These are phyloP conservation scores for Tylopilus felleus DNA, from an alignment of 768 basidiomycete genomes.

Conservation along the genomic window DNA sequence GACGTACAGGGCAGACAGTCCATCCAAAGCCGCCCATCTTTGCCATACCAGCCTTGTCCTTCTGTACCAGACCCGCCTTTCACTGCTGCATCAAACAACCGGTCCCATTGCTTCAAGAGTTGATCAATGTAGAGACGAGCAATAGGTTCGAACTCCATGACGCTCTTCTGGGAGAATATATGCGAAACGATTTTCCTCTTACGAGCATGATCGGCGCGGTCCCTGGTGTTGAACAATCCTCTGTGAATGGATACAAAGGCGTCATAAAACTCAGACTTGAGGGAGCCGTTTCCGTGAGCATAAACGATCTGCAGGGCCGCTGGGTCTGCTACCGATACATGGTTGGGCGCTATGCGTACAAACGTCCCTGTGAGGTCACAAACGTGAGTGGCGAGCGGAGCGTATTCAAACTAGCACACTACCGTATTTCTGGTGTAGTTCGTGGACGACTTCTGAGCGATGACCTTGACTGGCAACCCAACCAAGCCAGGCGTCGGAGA, in stretches of 20 bases:
- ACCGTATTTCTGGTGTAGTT: conserved; percentile 74
- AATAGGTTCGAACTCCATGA: conserved; percentile 83
- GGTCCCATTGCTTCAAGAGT: conserved; percentile 74
- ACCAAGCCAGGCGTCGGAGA: conserved; percentile 74
- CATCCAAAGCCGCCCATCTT: conserved; percentile 64
- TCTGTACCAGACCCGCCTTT: conserved; percentile 57
- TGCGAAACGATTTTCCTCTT: conserved; percentile 91
- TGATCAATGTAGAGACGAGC: conserved; percentile 56
- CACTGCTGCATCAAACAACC: conserved; percentile 51
- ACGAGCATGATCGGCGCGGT: conserved; percentile 74
- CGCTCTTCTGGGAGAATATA: conserved; percentile 81
- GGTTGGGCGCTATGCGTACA: conserved; percentile 72
- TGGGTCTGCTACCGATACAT: conserved; percentile 74
- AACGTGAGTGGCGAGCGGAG: not conserved
- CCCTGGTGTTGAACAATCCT: conserved; percentile 76
- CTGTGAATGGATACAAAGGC: conserved; percentile 73
- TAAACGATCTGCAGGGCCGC: conserved; percentile 74
- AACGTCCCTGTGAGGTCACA: conserved; percentile 46
- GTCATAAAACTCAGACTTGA: conserved; percentile 77
- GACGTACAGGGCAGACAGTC: conserved; percentile 69
- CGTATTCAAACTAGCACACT: conserved; percentile 12
- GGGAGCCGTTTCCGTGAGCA: conserved; percentile 79
- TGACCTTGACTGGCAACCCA: conserved; percentile 63
- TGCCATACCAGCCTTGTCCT: conserved; percentile 62
- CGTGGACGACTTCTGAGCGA: conserved; percentile 71